Evolutionary conservation across 306 rosid species (phyloP).

Genomic region (Corylus heterophylla): DNA sequence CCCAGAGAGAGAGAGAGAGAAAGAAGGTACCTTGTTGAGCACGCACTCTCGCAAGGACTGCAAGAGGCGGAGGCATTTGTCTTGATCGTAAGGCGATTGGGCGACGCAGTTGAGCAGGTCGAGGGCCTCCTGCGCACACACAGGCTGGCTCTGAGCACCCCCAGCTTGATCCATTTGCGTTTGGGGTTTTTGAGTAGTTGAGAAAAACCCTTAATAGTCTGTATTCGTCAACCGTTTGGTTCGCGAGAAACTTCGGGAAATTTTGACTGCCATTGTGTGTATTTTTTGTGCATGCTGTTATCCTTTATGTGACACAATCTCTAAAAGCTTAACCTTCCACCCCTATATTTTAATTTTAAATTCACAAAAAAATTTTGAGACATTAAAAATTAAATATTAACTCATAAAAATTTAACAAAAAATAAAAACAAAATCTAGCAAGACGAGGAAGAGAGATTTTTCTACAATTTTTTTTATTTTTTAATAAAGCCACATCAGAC

Average conservation of each 20-base stretch:
- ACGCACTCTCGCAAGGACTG: slow-evolving; percentile 72
- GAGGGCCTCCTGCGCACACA: slow-evolving; percentile 74
- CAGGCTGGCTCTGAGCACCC: slow-evolving; percentile 33
- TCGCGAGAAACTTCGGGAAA: not conserved
- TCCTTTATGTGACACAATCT: too few relatives aligned
- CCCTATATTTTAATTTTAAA: too few relatives aligned
- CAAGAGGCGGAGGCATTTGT: slow-evolving; percentile 64
- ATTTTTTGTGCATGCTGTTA: not conserved
- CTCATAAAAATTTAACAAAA: too few relatives aligned
- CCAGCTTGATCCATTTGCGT: slow-evolving; percentile 45
- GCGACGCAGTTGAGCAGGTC: slow-evolving; percentile 78
- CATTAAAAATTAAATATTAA: too few relatives aligned
- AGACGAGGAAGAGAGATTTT: too few relatives aligned
- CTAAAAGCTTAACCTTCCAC: too few relatives aligned
- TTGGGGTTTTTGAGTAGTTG: slow-evolving; percentile 25
- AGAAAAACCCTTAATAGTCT: not conserved
- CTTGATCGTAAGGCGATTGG: slow-evolving; percentile 58
- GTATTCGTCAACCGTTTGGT: not conserved
- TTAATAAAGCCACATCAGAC: too few relatives aligned
- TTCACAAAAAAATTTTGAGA: too few relatives aligned
- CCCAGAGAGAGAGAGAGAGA: not conserved
- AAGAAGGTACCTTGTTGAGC: slow-evolving; percentile 54
- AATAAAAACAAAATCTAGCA: too few relatives aligned
- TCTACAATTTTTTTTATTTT: too few relatives aligned
- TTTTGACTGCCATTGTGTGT: not conserved